A percentile compares a stretch with the other conserved stretches of the same genome.
Conservation (phyloP, 140 eudicot genomes). For the Bidens hawaiensis region DNA sequence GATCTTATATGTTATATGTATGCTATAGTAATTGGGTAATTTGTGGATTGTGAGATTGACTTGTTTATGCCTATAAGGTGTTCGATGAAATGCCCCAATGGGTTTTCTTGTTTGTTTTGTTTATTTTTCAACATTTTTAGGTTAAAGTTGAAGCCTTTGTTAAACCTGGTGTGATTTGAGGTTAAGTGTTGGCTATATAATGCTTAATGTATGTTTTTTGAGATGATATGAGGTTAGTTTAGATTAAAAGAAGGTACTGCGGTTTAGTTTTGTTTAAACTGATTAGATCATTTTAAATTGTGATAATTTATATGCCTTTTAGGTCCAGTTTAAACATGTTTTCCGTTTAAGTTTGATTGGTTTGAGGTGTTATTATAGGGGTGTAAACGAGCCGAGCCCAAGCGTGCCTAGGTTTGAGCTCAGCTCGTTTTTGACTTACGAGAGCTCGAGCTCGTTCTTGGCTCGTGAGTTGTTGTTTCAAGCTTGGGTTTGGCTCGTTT, state of each 20-base stretch:
- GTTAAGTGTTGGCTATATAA: background rate
- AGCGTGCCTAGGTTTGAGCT: too few relatives aligned
- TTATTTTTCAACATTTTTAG: background rate
- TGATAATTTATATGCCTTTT: too few relatives aligned
- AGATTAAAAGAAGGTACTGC: background rate
- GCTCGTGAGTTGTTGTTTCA: too few relatives aligned
- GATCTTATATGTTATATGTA: too few relatives aligned
- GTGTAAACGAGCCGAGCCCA: too few relatives aligned
- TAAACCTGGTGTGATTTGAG: background rate
- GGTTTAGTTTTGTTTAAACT: background rate
- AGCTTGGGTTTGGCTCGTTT: too few relatives aligned
- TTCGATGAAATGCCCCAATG: background rate
- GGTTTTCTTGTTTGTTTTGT: background rate
- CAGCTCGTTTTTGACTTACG: too few relatives aligned
- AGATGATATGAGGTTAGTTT: background rate
- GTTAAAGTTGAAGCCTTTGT: background rate
- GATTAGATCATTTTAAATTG: background rate
- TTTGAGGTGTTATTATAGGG: too few relatives aligned
- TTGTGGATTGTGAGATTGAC: background rate
- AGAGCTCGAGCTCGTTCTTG: too few relatives aligned
- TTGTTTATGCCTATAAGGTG: background rate
- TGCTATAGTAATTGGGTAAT: background rate
- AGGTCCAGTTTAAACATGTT: too few relatives aligned
- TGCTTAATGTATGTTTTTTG: background rate
- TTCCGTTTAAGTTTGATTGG: too few relatives aligned